Evolutionary conservation across 192 early-diverging fungal species (phyloP).

Genomic region (Coemansia sp.): DNA sequence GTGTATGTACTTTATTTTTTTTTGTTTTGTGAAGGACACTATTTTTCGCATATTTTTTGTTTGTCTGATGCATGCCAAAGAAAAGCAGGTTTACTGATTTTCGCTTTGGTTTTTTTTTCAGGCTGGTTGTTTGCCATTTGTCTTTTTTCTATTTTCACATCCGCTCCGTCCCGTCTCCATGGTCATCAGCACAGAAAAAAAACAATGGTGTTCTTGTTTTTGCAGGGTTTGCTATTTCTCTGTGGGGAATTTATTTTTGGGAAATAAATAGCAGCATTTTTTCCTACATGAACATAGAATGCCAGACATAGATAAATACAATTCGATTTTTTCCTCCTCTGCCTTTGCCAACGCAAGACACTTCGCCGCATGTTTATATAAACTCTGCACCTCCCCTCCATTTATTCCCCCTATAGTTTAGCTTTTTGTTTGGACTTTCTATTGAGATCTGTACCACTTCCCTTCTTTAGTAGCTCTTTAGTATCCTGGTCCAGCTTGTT

Average conservation of each 20-base stretch:
- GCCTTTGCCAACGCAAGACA: not conserved
- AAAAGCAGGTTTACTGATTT: slow-evolving; percentile 8
- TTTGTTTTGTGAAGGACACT: not conserved
- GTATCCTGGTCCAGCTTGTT: not conserved
- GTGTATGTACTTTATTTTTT: not conserved
- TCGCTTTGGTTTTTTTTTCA: not conserved
- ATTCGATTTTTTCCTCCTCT: not conserved
- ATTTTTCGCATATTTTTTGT: not conserved
- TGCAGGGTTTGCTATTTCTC: not conserved
- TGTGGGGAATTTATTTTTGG: slow-evolving; percentile 5
- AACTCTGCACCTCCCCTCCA: not conserved
- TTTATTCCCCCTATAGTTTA: not conserved
- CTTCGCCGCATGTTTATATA: slow-evolving; percentile 1
- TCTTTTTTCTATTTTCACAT: not conserved
- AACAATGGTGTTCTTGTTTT: not conserved
- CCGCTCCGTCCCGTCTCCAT: slow-evolving; percentile 4
- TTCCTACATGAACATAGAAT: not conserved
- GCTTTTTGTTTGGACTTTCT: not conserved
- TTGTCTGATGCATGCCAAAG: not conserved
- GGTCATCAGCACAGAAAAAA: not conserved
- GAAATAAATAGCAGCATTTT: not conserved
- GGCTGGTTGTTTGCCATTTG: not conserved
- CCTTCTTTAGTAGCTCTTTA: not conserved
- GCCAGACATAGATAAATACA: not conserved
- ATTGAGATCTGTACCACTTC: not conserved